A percentile compares a stretch with the other conserved stretches of the same genome.
Evolutionary conservation across 192 early-diverging fungal genomes (phyloP).

Genomic region (Gigaspora rosea): DNA sequence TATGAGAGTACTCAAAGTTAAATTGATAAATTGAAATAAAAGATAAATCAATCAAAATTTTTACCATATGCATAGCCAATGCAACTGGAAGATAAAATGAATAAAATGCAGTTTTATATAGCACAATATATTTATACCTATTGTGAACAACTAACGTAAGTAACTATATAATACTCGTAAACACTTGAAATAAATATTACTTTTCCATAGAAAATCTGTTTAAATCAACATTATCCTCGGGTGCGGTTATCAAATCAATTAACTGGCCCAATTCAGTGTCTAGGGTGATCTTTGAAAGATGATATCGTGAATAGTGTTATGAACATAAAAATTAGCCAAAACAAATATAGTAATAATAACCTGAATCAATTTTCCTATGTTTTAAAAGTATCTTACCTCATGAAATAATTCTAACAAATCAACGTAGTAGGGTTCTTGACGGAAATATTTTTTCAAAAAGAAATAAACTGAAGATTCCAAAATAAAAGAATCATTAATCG

Average conservation of each 20-base stretch:
- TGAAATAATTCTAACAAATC: slow-evolving; percentile 94
- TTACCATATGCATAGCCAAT: slow-evolving; percentile 84
- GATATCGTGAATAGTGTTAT: slow-evolving; percentile 21
- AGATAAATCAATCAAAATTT: background rate
- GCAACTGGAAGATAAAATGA: slow-evolving; percentile 99
- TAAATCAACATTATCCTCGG: slow-evolving; percentile 93
- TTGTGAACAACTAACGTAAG: background rate
- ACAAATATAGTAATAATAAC: background rate
- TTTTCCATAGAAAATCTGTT: slow-evolving; percentile 89
- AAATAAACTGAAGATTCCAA: slow-evolving; percentile 92
- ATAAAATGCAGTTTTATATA: slow-evolving; percentile 99
- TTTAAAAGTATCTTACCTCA: slow-evolving; percentile 52
- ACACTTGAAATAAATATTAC: slow-evolving; percentile 44
- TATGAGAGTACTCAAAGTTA: background rate
- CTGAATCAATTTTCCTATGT: no score
- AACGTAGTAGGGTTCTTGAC: slow-evolving; percentile 78
- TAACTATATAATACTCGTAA: background rate
- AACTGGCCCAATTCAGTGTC: slow-evolving; percentile 98
- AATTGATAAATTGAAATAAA: no score
- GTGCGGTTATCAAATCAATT: slow-evolving; percentile 97
- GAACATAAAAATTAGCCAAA: background rate
- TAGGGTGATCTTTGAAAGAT: slow-evolving; percentile 65
- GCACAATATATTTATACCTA: slow-evolving; percentile 89
- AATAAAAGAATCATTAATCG: slow-evolving; percentile 97
- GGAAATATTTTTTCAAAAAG: slow-evolving; percentile 94